Conservation (phyloP, 2,329 filamentous ascomycete genomes). For the Saccharata proteae region DNA sequence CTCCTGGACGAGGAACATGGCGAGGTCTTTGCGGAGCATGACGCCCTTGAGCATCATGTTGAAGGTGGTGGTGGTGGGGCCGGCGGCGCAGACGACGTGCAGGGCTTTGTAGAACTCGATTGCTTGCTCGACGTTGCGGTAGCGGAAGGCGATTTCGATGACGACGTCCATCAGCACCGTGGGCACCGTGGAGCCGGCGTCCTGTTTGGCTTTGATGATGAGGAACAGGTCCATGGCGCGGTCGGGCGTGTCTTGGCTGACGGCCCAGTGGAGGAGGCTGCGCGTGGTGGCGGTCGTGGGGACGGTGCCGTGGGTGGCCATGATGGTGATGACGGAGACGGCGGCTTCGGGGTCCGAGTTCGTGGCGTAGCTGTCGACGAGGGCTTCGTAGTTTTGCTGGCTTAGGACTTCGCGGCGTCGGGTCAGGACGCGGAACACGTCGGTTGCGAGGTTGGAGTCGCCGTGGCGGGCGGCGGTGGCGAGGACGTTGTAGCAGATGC, state of each 20-base stretch:
- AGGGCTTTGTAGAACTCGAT: constrained; percentile 50
- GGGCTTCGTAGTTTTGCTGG: constrained; percentile 64
- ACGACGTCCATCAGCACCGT: constrained; percentile 39
- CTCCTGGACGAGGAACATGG: constrained; percentile 51
- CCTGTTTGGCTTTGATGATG: constrained; percentile 44
- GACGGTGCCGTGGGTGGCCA: constrained; percentile 51
- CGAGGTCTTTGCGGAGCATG: constrained; percentile 37
- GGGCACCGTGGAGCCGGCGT: constrained; percentile 38
- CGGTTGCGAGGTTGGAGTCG: constrained; percentile 56
- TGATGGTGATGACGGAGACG: constrained; percentile 59
- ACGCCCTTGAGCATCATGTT: constrained; percentile 47
- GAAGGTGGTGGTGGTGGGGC: constrained; percentile 43
- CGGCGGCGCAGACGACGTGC: constrained; percentile 36
- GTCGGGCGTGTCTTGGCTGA: constrained; percentile 24
- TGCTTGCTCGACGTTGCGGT: constrained; percentile 34
- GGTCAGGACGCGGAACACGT: constrained; percentile 55
- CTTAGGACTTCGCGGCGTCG: constrained; percentile 46
- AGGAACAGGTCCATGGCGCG: constrained; percentile 42
- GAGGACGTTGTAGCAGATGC: constrained; percentile 56
- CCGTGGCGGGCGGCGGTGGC: constrained; percentile 57
- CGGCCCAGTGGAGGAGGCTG: constrained; percentile 47
- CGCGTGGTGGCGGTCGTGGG: constrained; percentile 50
- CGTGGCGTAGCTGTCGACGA: constrained; percentile 58
- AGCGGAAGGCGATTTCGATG: constrained; percentile 40
- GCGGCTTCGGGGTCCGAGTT: constrained; percentile 51